These are phyloP conservation scores for Antrodiella citrinella DNA, from an alignment of 768 basidiomycete species.

Conservation along the genomic window DNA sequence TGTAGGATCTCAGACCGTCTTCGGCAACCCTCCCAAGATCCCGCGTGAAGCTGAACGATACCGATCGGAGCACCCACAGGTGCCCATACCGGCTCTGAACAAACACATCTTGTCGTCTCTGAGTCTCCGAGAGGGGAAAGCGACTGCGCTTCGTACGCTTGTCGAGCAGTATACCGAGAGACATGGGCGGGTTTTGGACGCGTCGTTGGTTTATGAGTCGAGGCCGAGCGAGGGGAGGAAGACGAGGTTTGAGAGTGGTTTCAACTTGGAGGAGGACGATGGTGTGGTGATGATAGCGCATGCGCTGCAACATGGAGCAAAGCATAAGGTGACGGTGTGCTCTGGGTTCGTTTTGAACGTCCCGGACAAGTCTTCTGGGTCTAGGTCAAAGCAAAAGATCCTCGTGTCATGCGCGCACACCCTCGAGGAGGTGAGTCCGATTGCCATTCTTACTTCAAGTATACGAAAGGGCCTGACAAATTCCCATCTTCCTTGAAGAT, in stretches of 20 bases:
- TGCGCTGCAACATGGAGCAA: constrained; percentile 28
- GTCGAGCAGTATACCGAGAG: constrained; percentile 35
- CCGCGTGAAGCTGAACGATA: neutral
- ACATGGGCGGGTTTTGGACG: constrained; percentile 34
- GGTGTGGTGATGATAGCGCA: constrained; percentile 46
- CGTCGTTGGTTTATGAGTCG: constrained; percentile 44
- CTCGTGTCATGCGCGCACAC: constrained; percentile 58
- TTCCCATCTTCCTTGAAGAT: constrained; percentile 23
- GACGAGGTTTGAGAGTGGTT: constrained; percentile 17
- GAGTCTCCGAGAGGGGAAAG: neutral
- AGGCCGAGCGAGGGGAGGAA: constrained; percentile 28
- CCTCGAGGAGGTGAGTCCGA: constrained; percentile 42
- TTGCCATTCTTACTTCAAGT: neutral
- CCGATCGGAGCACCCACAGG: neutral
- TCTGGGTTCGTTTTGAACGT: constrained; percentile 49
- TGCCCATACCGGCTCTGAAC: constrained; percentile 13
- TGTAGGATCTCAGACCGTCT: constrained; percentile 16
- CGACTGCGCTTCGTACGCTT: constrained; percentile 22
- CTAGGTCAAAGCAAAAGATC: constrained; percentile 25
- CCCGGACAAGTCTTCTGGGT: constrained; percentile 12
- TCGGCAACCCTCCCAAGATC: constrained; percentile 16
- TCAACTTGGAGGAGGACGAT: constrained; percentile 9
- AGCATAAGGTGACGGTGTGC: constrained; percentile 41
- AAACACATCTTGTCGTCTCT: constrained; percentile 17
- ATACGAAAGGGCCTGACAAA: neutral